phyloP scores from a whole-genome alignment of 148 eudicot genomes.

The Rhododendron henanense region DNA sequence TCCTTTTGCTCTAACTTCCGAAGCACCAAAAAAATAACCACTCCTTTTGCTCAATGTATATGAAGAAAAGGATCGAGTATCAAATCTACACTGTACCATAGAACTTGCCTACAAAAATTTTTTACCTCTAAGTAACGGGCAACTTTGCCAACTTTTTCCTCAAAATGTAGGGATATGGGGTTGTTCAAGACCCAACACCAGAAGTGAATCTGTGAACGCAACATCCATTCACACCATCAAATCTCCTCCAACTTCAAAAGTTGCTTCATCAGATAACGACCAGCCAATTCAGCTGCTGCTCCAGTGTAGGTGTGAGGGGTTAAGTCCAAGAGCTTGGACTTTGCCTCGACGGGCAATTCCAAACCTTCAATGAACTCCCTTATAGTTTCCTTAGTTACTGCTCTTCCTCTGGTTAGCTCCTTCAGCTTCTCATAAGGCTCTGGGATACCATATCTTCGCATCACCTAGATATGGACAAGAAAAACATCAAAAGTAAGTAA shows the following conservation, averaged over 20 bases:
- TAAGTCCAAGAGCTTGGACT: constrained; percentile 56
- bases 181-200: background rate
- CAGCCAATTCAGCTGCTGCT: constrained; percentile 1
- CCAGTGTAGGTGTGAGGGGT: constrained; percentile 62
- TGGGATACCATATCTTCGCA: constrained; percentile 92
- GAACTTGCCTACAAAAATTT: background rate
- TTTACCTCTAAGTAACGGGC: background rate
- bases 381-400: constrained; percentile 68
- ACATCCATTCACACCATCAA: background rate
- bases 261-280: background rate
- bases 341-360: constrained; percentile 66
- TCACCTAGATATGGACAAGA: constrained; percentile 45
- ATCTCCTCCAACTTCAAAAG: background rate
- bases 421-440: constrained; percentile 95
- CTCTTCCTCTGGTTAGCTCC: constrained; percentile 85
- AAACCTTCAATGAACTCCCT: constrained; percentile 65
- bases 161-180: background rate
- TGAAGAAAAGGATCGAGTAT: background rate
- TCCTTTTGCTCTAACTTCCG: background rate
- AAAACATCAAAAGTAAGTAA: background rate
- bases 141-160: background rate
- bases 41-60: background rate
- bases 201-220: background rate
- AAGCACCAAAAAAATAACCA: background rate
- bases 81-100: background rate